phyloP scores from a whole-genome alignment of 768 basidiomycete genomes.

The Collybia sordida region DNA sequence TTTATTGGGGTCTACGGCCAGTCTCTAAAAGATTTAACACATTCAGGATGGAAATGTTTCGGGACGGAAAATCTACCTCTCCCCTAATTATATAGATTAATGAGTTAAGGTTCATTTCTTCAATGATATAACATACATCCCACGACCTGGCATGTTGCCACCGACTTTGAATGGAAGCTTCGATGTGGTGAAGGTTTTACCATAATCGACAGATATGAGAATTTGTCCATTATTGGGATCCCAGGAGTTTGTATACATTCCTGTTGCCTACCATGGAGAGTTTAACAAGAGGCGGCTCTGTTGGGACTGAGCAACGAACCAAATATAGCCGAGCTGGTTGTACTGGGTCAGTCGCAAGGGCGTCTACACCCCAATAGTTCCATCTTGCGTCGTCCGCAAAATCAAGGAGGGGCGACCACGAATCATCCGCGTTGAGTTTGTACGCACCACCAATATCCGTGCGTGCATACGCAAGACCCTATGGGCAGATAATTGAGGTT shows the following conservation, averaged over 20 bases:
- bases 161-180: conserved; percentile 65
- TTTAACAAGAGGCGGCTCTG: neutral
- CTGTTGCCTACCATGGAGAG: conserved; percentile 45
- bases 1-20: conserved; percentile 61
- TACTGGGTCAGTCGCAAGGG: conserved; percentile 63
- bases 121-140: conserved; percentile 38
- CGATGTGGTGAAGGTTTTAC: conserved; percentile 52
- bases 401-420: conserved; percentile 65
- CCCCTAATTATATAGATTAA: conserved; percentile 30
- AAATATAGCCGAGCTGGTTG: conserved; percentile 54
- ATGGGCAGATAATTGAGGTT: neutral
- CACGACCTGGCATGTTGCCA: conserved; percentile 70
- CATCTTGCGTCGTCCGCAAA: conserved; percentile 47
- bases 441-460: conserved; percentile 71
- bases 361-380: conserved; percentile 63
- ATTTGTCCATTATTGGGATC: conserved; percentile 66
- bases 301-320: conserved; percentile 21
- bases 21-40: conserved; percentile 35
- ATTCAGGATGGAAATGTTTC: neutral
- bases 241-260: conserved; percentile 63
- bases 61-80: conserved; percentile 35
- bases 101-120: conserved; percentile 3
- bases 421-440: conserved; percentile 56
- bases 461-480: conserved; percentile 64
- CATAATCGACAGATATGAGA: conserved; percentile 57